Evolutionary conservation across 163 green algal species (phyloP), one percentile per base, ranked within the genome.

Genomic region (Scenedesmus sp.): DNA sequence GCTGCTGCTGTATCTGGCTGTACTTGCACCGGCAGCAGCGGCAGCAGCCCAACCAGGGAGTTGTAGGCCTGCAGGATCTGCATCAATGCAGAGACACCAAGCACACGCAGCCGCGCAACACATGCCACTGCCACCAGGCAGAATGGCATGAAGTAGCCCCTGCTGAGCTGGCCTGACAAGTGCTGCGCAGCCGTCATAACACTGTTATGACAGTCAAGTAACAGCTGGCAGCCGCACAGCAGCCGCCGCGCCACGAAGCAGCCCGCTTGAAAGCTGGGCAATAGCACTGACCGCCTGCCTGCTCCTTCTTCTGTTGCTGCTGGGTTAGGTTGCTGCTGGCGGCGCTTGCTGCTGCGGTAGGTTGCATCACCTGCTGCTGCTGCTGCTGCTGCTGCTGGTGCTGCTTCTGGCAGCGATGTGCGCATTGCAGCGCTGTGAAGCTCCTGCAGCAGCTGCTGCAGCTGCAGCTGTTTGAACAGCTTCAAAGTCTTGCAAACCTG

Each of bases 141-240:
- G n/a, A 95, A 92, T 0, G 95, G 95, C 94, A 96, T 94, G 94
- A 97, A 97, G 90, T 95, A 96, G 0, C 93, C 92, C 70, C 92
- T 82, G 0, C 92, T 92, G 70, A 97, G 94, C 94, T 96, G 94
- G 0, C 92, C 94, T 20, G 90, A 88, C 62, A 96, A 88, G 9
- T 88, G 56, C 60, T 73, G 20, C 46, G 76, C 90, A 55, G 90
- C 90, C 34, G 85, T 26, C 59, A 93, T 55, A 15, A 85, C 54
- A 1, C 15, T 64, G 55, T 34, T 52, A 76, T 84, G 6, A 54
- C 20, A 60, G 52, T 82, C 82, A 8, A 70, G 18, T 57, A 93
- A 52, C 55, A 93, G 26, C 60, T 81, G 18, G 46, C 46, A 76
- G n/a, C 52, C 90, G 52, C 62, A 62, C n/a, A 91, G 59, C 15